Base-by-base conservation (phyloP, 495 filamentous ascomycete genomes). In the Tuber microsphaerosporum region DNA sequence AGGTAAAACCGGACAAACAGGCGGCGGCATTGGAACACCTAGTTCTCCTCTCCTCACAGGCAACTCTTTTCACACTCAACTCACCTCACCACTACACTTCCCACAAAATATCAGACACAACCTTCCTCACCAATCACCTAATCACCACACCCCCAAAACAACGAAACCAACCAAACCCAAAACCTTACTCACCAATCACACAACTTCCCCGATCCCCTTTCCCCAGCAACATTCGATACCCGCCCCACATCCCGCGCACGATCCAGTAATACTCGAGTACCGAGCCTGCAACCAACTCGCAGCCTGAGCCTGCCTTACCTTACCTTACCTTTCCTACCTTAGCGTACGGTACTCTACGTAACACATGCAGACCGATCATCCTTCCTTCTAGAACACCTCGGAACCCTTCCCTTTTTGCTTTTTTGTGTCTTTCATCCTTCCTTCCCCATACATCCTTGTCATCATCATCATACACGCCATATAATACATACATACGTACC, bases 341-440 rank as follows among this genome's bases (percentile, higher is more conserved):
- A 71, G 0, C 34, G 39, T 73, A 42, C 43, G 5, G 7, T 42
- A 43, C 42, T 43, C 42, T 12, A 41, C 39, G 39, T 6, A 43
- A 70, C 73, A 56, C 56, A 39, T 48, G 70, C 75, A 69, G 51
- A 56, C 72, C 69, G n/a, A n/a, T n/a, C 74, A 34, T 41, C n/a
- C 31, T 8, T 46, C 12, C 74, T 75, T 75, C 75, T 9, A 76
- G 75, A 76, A 76, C 48, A 61, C 34, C 75, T 45, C 74, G 37
- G 39, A 37, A 74, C 69, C n/a, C 56, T 26, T 14, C 9, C 42
- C 9, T 43, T 12, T 43, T 43, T 43, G 9, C 42, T 26, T 26
- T 3, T 56, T 56, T 26, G 1, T 14, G 2, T n/a, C 7, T n/a
- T n/a, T 14, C 22, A 14, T 56, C 51, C 51, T 56, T 56, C 51